Evolutionary conservation across 495 filamentous ascomycete genomes (phyloP), one percentile per base, ranked within the genome.

Genomic region (Amphirosellinia nigrospora): DNA sequence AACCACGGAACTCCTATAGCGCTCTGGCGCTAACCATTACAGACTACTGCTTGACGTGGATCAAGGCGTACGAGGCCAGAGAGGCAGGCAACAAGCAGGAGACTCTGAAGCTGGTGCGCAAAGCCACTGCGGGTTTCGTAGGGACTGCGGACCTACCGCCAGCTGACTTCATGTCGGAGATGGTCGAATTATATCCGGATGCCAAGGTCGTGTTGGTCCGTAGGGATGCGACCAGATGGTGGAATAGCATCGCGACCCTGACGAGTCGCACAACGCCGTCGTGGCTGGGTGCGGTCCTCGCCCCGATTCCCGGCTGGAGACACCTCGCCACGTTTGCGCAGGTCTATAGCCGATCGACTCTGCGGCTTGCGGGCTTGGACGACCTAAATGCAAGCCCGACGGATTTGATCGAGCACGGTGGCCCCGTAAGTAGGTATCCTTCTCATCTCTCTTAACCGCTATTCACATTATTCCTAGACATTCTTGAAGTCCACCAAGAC

Each of bases 141-240:
- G 81, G 70, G 2, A 73, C 68, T 41, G 77, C 78, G 5, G 81
- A 82, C 62, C 65, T 73, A 11, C 81, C 81, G 1, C 68, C 70
- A 3, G 65, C 69, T 16, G 69, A 73, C 56, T 78, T 79, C 60
- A 75, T 79, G 39, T 72, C 73, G 9, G 81, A 82, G 63, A 74
- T 82, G 66, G 66, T 79, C 67, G 76, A 79, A 48, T 28, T 80
- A 16, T 82, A 79, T 63, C 79, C 81, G 0, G 75, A 82, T 30
- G 79, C 81, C 10, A 77, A 79, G 32, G 81, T 81, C 16, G 76
- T 82, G 1, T 68, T 78, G 50, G 78, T 78, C 26, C 68, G 71
- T 5, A 74, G 81, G 28, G 75, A 80, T 41, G 63, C 72, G 9
- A 63, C 73, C 2, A 73, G 66, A 32, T 80, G 78, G 79, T 75